Conservation (phyloP, 2,329 filamentous ascomycete genomes). For the Fusarium sp. region DNA sequence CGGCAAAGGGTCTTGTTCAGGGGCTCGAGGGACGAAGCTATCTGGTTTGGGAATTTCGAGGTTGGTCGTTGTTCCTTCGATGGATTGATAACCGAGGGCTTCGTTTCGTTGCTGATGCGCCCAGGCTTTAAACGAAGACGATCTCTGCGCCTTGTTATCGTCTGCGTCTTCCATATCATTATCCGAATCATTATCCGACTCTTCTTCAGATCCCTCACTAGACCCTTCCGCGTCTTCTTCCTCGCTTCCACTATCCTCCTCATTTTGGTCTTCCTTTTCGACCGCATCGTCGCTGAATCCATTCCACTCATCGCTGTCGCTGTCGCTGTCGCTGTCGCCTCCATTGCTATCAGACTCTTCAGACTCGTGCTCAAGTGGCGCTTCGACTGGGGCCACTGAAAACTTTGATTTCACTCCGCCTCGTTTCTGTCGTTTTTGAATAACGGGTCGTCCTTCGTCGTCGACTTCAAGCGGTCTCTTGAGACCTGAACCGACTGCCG, state of each 20-base stretch:
- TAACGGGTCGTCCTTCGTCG: conserved; percentile 81
- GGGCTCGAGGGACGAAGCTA: conserved; percentile 75
- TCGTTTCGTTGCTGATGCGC: conserved; percentile 88
- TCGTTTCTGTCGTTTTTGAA: conserved; percentile 84
- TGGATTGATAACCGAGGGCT: conserved; percentile 75
- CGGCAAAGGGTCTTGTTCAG: conserved; percentile 79
- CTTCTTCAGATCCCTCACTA: conserved; percentile 47
- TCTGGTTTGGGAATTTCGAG: conserved; percentile 68
- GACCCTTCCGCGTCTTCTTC: conserved; percentile 47
- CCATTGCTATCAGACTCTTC: conserved; percentile 45
- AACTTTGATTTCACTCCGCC: conserved; percentile 70
- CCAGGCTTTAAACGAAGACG: conserved; percentile 91
- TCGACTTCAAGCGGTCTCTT: conserved; percentile 89
- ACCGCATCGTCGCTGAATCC: conserved; percentile 68
- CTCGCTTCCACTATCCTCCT: conserved; percentile 46
- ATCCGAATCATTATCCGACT: conserved; percentile 52
- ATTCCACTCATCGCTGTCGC: conserved; percentile 68
- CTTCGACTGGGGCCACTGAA: conserved; percentile 59
- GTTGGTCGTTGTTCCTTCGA: conserved; percentile 57
- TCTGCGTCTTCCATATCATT: conserved; percentile 51
- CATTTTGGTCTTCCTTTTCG: conserved; percentile 48
- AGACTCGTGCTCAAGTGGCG: conserved; percentile 51
- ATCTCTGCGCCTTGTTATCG: conserved; percentile 52
- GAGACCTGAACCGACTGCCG: conserved; percentile 77
- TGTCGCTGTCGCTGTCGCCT: conserved; percentile 43